Percentiles rank a stretch among this genome's conserved stretches.
These are phyloP conservation scores for Gaeumannomyces tritici DNA, from an alignment of 2,329 filamentous ascomycete species.

Conservation along the genomic window DNA sequence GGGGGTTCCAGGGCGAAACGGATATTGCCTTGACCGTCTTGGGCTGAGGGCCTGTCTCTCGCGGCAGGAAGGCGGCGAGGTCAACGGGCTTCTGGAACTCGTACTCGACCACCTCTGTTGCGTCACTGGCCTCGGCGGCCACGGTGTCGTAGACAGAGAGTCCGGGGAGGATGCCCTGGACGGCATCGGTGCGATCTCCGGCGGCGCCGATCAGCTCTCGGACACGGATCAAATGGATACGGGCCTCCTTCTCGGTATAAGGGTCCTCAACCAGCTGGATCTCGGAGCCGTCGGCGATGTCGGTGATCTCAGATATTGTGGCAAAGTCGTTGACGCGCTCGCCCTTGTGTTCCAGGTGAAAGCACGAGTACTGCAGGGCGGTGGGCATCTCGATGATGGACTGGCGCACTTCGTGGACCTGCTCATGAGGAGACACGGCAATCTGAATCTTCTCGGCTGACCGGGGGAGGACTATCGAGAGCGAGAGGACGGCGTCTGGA, in stretches of 20 bases:
- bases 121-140: slow-evolving; percentile 30
- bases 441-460: slow-evolving; percentile 71
- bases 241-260: slow-evolving; percentile 96
- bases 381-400: slow-evolving; percentile 88
- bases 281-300: slow-evolving; percentile 66
- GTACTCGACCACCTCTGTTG: slow-evolving; percentile 47
- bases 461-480: slow-evolving; percentile 76
- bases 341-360: slow-evolving; percentile 88
- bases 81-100: slow-evolving; percentile 63
- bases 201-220: slow-evolving; percentile 89
- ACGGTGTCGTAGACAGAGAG: slow-evolving; percentile 80
- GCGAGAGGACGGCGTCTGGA: slow-evolving; percentile 39
- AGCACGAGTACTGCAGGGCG: slow-evolving; percentile 96
- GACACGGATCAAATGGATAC: slow-evolving; percentile 85
- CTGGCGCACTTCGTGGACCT: slow-evolving; percentile 94
- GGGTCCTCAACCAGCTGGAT: slow-evolving; percentile 82
- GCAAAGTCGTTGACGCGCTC: slow-evolving; percentile 91
- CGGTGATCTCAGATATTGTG: slow-evolving; percentile 80
- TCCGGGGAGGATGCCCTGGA: slow-evolving; percentile 79
- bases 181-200: slow-evolving; percentile 75
- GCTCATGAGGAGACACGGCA: slow-evolving; percentile 88
- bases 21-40: slow-evolving; percentile 87
- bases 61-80: slow-evolving; percentile 63
- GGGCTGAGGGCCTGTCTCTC: slow-evolving; percentile 56
- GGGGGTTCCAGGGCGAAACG: slow-evolving; percentile 92